Evolutionary conservation across 345 rosid species (phyloP), one percentile per base, ranked within the genome.

Genomic region (Jatropha curcas): DNA sequence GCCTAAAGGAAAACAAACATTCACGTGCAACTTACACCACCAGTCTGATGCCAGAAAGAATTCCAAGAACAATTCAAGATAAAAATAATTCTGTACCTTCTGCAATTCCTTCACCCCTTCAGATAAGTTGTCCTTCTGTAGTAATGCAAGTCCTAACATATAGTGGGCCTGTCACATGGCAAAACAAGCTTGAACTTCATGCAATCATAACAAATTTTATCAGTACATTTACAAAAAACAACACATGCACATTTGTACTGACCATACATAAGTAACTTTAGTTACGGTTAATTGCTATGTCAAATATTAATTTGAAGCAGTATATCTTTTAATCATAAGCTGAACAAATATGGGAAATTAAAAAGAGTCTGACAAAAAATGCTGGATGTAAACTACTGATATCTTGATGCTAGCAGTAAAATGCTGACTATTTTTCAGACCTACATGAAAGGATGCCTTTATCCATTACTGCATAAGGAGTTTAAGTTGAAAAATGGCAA

Each of bases 91-190:
- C 16, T 77, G 68, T 86, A 92, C 97, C 78, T 89, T 92, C 80
- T 86, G 88, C 84, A 94, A 77, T 76, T 84, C 88, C 72, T 81
- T 90, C 72, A 85, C 84, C 64, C 97, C 98, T 58, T 75, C 84
- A 22, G 84, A 28, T 74, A 82, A 85, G 62, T 87, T 82, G 50
- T 73, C 51, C 74, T 45, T 87, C 80, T 87, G 80, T 43, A 92
- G 82, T 78, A 90, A 85, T 20, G 97, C 88, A 67, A 85, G 94
- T 74, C 98, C 98, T 71, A 92, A 74, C 94, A 89, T 87, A 82
- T 92, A 90, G 76, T 89, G 92, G 52, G 85, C 97, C 98, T 94
- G 81, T 68, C 71, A 83, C 34, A 76, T 25, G 43, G 61, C 17
- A 77, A 64, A 76, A 68, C 8, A 37, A 30, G 20, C 56, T 25